Conservation (phyloP, 345 rosid species). For the Populus ilicifolia region DNA sequence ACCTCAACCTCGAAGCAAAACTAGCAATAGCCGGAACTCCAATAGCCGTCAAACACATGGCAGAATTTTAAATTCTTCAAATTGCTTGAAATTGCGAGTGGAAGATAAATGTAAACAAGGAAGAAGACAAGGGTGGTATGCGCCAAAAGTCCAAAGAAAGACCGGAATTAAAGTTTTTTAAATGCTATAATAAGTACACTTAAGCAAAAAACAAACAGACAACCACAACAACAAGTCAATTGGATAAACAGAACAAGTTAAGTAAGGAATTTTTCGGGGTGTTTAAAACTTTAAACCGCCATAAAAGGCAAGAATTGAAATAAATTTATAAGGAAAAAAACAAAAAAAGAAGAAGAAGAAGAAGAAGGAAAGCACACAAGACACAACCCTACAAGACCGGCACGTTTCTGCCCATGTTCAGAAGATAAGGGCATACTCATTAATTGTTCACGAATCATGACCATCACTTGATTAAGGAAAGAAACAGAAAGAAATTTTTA, state of each 20-base stretch:
- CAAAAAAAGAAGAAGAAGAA: not conserved
- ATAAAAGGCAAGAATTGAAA: not conserved
- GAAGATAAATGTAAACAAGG: not conserved
- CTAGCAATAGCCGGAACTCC: not conserved
- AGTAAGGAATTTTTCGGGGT: not conserved
- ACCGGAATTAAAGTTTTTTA: not conserved
- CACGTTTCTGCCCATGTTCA: not conserved
- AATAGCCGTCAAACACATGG: not conserved
- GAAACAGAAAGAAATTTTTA: no score
- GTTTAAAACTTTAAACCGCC: not conserved
- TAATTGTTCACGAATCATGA: not conserved
- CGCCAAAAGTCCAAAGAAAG: not conserved
- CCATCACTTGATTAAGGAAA: not conserved
- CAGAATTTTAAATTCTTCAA: not conserved
- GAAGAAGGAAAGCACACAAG: not conserved
- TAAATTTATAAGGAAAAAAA: not conserved
- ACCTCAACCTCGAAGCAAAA: not conserved
- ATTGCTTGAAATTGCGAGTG: not conserved
- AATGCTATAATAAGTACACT: not conserved
- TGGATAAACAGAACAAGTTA: constrained; percentile 11
- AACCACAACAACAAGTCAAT: constrained; percentile 27
- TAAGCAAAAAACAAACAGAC: not conserved
- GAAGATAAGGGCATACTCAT: not conserved
- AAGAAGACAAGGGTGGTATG: not conserved
- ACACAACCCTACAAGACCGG: not conserved